Evolutionary conservation across 768 basidiomycete species (phyloP), one percentile per base, ranked within the genome.

Genomic region (Phanerochaete carnosa): DNA sequence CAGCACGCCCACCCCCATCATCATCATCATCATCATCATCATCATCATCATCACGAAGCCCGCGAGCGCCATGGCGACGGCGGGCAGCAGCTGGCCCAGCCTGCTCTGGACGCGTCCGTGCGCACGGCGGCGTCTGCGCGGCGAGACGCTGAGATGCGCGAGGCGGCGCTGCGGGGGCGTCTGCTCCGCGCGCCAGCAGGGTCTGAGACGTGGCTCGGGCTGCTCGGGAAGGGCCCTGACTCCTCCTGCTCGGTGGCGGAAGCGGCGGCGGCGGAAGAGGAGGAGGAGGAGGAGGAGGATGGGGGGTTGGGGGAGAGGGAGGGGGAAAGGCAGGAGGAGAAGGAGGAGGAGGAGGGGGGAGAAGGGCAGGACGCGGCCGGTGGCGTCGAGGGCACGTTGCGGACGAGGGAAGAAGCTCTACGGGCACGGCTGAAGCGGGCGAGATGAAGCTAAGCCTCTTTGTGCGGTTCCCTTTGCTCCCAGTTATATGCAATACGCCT

Each of bases 131-230:
- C n/a, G n/a, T n/a, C n/a, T n/a, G 49, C 30, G 52, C 59, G 63
- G 63, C 58, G 63, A 59, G 30, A 64, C 71, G 74, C 61, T 51
- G 61, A 58, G 45, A 45, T 62, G 51, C 39, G 51, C 56, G 83
- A 86, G 65, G 75, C 74, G 51, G 74, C 72, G 58, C 72, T 85
- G 63, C 80, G 83, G 55, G 71, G 70, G 54, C 80, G 79, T 65
- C n/a, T n/a, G 80, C 81, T 43, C 80, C 75, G 60, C 85, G 63
- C 79, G 76, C 26, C 75, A 77, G 26, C 78, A 80, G 33, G 76
- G 85, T 26, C 12, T 19, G 13, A 13, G 26, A 32, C 47, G 47
- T 13, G 47, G 47, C 47, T n/a, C n/a, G 47, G n/a, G n/a, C 47
- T n/a, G 47, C 43, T 16, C 47, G 47, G 26, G n/a, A 25, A 16